Base-by-base conservation (phyloP, 73 alveolate species). In the Paramecium sonneborni region DNA sequence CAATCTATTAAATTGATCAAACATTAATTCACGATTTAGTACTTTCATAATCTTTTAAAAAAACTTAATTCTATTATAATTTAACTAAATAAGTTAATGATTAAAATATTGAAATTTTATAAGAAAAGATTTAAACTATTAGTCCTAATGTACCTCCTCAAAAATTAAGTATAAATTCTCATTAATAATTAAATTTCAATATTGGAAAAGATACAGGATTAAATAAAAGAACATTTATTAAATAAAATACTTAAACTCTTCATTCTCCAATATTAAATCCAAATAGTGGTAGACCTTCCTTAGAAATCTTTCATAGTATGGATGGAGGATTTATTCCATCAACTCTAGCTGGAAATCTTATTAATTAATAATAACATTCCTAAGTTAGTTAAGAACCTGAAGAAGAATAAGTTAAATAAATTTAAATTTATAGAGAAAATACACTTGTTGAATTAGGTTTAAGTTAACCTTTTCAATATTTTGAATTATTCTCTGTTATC, bases 91-190 rank as follows among this genome's bases (percentile, higher is more conserved):
- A 72, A 72, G 86, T 35, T n/a, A 72, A 72, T 35, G 55, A 72
- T 35, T 32, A 32, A 37, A 72, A 72, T 5, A 41, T 35, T 34
- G 55, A 72, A 72, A 32, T 72, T 18, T n/a, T 72, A 10, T 1
- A 32, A 35, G 86, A 72, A 7, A 72, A 72, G 26, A 72, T 38
- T 15, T 26, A 32, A 34, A 20, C 86, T 4, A 35, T 72, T 1
- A 34, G 18, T 21, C 69, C 90, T 4, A 30, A n/a, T 43, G 74
- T 43, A 5, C 46, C 90, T 10, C 90, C 90, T 11, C 20, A 43
- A 46, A 79, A 79, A 79, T 79, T 79, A 46, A 79, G 90, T 24
- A 79, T 79, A 21, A 44, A n/a, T 79, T 79, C 90, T 30, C 90
- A 79, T 44, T 35, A 34, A 34, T 30, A 3, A 34, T 4, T 72